Conservation (phyloP, 1,284 basidiomycete species). For the Ceratobasidium sp. region DNA sequence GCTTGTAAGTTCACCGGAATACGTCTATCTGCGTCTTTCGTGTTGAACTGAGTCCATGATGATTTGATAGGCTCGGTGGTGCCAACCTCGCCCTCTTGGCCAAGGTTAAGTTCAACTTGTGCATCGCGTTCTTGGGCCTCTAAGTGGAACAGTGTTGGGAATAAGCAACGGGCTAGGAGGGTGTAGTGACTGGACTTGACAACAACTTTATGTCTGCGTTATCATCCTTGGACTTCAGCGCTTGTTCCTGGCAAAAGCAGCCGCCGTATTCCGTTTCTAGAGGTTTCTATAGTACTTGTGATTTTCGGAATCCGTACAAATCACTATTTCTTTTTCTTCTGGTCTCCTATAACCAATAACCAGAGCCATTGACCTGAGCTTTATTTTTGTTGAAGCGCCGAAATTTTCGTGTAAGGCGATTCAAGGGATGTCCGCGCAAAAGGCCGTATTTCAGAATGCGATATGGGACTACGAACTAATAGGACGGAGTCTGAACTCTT, state of each 20-base stretch:
- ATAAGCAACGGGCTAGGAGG: not conserved
- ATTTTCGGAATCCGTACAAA: not conserved
- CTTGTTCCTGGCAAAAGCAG: constrained; percentile 1
- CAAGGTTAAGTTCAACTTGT: constrained; percentile 38
- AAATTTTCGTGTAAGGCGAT: no score
- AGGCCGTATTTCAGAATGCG: no score
- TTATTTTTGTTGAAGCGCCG: no score
- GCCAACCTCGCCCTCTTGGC: constrained; percentile 25
- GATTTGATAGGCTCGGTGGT: constrained; percentile 20
- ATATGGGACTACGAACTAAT: no score
- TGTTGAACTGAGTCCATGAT: no score
- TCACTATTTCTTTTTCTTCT: not conserved
- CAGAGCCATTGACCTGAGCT: no score
- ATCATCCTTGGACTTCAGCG: not conserved
- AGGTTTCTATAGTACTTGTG: not conserved
- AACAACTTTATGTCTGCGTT: not conserved
- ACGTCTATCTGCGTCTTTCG: no score
- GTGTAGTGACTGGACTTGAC: not conserved
- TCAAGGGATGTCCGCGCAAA: no score
- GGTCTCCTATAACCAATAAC: no score
- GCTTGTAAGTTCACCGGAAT: constrained; percentile 12
- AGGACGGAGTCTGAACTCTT: no score
- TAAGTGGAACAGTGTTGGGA: not conserved
- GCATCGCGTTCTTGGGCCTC: constrained; percentile 37
- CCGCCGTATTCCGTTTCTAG: not conserved